Conservation (phyloP, 257 asterid species). For the Plantago major region DNA sequence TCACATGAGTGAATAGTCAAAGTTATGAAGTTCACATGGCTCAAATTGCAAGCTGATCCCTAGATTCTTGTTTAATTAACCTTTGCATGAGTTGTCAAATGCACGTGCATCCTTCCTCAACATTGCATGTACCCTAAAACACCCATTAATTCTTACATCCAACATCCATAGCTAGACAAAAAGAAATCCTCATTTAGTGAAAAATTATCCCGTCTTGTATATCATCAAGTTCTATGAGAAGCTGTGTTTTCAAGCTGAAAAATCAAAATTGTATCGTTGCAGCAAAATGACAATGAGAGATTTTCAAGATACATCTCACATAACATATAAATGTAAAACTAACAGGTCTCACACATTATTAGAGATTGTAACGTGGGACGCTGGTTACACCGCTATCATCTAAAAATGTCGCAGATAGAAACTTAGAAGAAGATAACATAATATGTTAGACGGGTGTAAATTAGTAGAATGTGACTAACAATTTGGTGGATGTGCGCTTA, state of each 20-base stretch:
- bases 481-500: too few species aligned
- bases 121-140: not conserved
- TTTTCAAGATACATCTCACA: not conserved
- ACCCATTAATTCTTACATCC: not conserved
- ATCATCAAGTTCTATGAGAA: too few species aligned
- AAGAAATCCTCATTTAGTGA: too few species aligned
- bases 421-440: not conserved
- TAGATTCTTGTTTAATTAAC: not conserved
- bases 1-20: conserved; percentile 9
- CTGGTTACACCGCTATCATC: too few species aligned
- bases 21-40: conserved; percentile 2
- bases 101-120: conserved; percentile 40
- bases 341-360: too few species aligned
- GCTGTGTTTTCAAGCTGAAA: too few species aligned
- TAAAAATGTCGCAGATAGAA: not conserved
- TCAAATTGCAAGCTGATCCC: not conserved
- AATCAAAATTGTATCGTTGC: not conserved
- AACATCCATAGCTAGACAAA: not conserved
- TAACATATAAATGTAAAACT: too few species aligned
- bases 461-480: too few species aligned
- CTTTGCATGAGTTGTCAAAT: conserved; percentile 47
- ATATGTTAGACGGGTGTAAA: too few species aligned
- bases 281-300: not conserved
- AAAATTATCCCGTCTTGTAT: too few species aligned
- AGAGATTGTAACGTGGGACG: too few species aligned